A percentile compares a stretch with the other conserved stretches of the same genome.
Evolutionary conservation across 2,329 filamentous ascomycete genomes (phyloP).

Genomic region (Paraconiothyrium sp.): DNA sequence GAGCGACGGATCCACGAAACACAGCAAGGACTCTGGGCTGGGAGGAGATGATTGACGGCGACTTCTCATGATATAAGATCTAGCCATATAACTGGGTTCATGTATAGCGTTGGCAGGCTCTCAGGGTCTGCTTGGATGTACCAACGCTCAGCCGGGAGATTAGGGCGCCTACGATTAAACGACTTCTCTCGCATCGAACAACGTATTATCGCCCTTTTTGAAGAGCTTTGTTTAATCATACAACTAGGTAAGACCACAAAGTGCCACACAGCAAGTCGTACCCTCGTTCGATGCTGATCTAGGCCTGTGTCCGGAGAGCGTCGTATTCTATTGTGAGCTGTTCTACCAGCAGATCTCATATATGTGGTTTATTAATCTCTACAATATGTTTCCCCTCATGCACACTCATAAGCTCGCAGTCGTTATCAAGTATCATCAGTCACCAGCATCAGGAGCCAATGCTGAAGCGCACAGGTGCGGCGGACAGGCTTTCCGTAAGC

Average conservation of each 20-base stretch:
- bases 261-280: no score
- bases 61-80: not conserved
- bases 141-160: not conserved
- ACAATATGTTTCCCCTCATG: no score
- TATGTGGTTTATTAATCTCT: no score
- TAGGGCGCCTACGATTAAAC: not conserved
- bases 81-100: not conserved
- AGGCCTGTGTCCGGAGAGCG: no score
- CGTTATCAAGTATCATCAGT: no score
- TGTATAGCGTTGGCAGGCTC: conserved; percentile 6
- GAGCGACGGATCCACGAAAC: conserved; percentile 68
- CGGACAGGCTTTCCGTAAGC: not conserved
- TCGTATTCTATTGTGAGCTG: no score
- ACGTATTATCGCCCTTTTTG: not conserved
- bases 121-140: not conserved
- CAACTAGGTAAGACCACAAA: no score
- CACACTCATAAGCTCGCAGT: no score
- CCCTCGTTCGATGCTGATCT: no score
- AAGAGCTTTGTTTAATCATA: not conserved
- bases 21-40: conserved; percentile 64
- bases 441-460: no score
- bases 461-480: not conserved
- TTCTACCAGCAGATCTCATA: no score
- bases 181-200: not conserved
- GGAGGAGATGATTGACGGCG: conserved; percentile 34